phyloP scores from a whole-genome alignment of 139 green algal species.

The Astrephomene gubernaculifera region DNA sequence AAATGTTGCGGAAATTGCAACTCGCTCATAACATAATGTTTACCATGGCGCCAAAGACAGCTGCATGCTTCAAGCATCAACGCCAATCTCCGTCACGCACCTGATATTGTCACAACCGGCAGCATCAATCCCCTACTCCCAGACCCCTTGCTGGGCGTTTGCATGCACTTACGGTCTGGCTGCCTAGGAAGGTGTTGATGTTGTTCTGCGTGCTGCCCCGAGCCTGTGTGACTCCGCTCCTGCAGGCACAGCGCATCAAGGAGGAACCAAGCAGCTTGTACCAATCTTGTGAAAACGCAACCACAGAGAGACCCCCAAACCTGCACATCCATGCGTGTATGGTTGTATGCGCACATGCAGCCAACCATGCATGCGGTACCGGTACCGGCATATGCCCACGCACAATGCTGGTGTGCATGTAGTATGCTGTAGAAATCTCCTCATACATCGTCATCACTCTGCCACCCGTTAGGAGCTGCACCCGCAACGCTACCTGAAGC shows the following conservation, averaged over 20 bases:
- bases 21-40: too few relatives aligned
- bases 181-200: not conserved
- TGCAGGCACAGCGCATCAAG: not conserved
- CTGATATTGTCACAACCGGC: too few relatives aligned
- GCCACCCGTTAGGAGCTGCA: not conserved
- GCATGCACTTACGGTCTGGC: not conserved
- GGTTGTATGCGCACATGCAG: not conserved
- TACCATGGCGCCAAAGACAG: too few relatives aligned
- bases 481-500: not conserved
- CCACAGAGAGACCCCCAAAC: not conserved
- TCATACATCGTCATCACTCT: not conserved
- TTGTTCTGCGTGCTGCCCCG: not conserved
- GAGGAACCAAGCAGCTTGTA: not conserved
- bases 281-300: not conserved
- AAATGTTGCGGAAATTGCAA: too few relatives aligned
- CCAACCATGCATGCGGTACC: not conserved
- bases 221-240: not conserved
- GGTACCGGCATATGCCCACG: not conserved
- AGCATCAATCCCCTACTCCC: too few relatives aligned
- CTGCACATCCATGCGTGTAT: too few relatives aligned
- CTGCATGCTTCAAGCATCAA: too few relatives aligned
- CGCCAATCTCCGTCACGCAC: too few relatives aligned
- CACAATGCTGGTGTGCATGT: not conserved
- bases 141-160: too few relatives aligned
- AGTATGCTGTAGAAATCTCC: not conserved